A percentile compares a stretch with the other conserved stretches of the same genome.
These are phyloP conservation scores for Castanea sativa DNA, from an alignment of 306 rosid genomes.

Conservation along the genomic window DNA sequence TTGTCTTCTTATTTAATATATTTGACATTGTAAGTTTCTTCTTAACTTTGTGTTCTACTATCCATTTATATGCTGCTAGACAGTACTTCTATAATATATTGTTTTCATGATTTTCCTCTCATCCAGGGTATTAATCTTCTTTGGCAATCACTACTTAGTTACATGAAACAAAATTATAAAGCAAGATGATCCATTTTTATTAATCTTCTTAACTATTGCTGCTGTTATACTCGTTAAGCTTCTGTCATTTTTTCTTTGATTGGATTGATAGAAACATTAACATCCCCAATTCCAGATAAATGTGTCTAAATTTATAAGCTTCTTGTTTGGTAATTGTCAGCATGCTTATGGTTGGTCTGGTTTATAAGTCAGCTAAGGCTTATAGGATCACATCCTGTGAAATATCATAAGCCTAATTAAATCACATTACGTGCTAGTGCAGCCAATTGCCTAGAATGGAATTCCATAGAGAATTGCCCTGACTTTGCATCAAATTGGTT, in stretches of 20 bases:
- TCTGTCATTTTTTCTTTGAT: background rate
- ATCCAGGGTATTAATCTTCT: background rate
- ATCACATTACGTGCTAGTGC: background rate
- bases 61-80: slow-evolving; percentile 3
- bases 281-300: background rate
- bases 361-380: background rate
- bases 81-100: background rate
- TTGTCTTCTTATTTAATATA: slow-evolving; percentile 89
- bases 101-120: slow-evolving; percentile 9
- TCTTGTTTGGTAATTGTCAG: background rate
- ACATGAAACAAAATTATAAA: background rate
- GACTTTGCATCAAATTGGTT: background rate
- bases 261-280: background rate
- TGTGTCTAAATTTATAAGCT: background rate
- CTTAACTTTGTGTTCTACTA: no score
- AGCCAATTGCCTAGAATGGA: background rate
- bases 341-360: no score
- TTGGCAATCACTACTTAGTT: background rate
- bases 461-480: background rate
- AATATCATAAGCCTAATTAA: background rate
- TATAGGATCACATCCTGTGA: background rate
- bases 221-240: background rate
- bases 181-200: background rate
- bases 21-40: slow-evolving; percentile 18
- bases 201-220: background rate